Base-by-base conservation (phyloP, 148 eudicot species). In the Hydrangea macrophylla region DNA sequence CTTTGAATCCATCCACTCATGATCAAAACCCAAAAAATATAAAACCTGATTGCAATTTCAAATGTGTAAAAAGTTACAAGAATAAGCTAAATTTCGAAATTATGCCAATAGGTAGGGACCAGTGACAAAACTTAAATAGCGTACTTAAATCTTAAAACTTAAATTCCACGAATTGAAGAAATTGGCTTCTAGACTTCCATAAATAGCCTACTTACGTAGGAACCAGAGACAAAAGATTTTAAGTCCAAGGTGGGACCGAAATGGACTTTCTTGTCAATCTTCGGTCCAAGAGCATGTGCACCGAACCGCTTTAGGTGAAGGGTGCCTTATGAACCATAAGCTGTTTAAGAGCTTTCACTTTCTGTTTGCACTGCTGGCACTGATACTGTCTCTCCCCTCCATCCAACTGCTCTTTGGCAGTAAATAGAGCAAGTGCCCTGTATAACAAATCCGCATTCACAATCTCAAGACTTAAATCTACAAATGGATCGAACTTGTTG, bases 391-490 rank as follows among this genome's bases (percentile, higher is more conserved):
- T 88, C 60, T 78, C 93, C 72, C 99, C 99, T 36, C 93, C 96
- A 74, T 94, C 99, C 63, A 94, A 83, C 59, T 83, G 90, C 76
- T 94, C 97, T 63, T 78, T 65, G 54, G 90, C 90, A 25, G 96
- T 89, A 78, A 88, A 94, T 75, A 90, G 81, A 33, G 24, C 42
- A 55, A 94, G 88, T 59, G 99, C 97, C 69, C 85, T 88, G 9
- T 75, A 24, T 62, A 94, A 65, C 0, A 96, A 85, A 62, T 91
- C 92, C 10, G 96, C 97, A 73, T 80, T 91, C 27, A 39, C 57
- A 66, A 94, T 94, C 75, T 94, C 99, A 55, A 94, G 93, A 76
- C 99, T 94, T 73, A 94, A 65, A 77, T 94, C 99, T 67, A 94
- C 68, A 65, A 91, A 94, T 8, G 97, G 99, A 70, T 94, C 96